These are phyloP conservation scores for Alternaria panax DNA, from an alignment of 2,329 filamentous ascomycete species.

Conservation along the genomic window DNA sequence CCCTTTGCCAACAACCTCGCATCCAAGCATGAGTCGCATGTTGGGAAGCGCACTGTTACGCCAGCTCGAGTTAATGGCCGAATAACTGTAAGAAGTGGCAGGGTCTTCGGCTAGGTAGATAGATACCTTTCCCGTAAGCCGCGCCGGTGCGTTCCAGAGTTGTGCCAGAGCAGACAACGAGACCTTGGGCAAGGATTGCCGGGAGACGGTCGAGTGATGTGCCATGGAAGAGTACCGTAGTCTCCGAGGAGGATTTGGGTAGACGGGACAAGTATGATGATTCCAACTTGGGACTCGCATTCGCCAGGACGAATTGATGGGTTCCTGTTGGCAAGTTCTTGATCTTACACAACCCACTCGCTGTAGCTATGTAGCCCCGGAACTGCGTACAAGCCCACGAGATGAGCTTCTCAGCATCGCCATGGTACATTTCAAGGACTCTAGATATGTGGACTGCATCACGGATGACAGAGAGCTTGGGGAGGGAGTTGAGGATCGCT, in stretches of 20 bases:
- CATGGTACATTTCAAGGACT: slow-evolving; percentile 21
- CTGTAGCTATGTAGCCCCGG: slow-evolving; percentile 40
- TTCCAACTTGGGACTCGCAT: slow-evolving; percentile 38
- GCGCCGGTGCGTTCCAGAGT: slow-evolving; percentile 41
- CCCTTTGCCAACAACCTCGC: slow-evolving; percentile 37
- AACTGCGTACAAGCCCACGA: slow-evolving; percentile 42
- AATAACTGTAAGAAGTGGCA: slow-evolving; percentile 33
- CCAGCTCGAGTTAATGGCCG: slow-evolving; percentile 33
- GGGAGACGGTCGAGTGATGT: slow-evolving; percentile 44
- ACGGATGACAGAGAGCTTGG: slow-evolving; percentile 30
- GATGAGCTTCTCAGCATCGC: slow-evolving; percentile 35
- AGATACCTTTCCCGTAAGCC: slow-evolving; percentile 44
- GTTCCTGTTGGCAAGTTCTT: slow-evolving; percentile 37
- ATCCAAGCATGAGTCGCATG: slow-evolving; percentile 40
- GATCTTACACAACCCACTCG: slow-evolving; percentile 35
- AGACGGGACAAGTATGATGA: slow-evolving; percentile 24
- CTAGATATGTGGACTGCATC: slow-evolving; percentile 24
- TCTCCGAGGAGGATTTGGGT: slow-evolving; percentile 12
- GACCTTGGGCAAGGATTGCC: slow-evolving; percentile 40
- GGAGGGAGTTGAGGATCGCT: slow-evolving; percentile 36
- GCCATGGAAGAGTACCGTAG: slow-evolving; percentile 44
- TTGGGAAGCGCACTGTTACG: slow-evolving; percentile 33
- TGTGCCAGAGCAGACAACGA: slow-evolving; percentile 37
- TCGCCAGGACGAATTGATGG: slow-evolving; percentile 46
- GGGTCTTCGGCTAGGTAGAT: slow-evolving; percentile 47